phyloP scores from a whole-genome alignment of 2,329 filamentous ascomycete genomes.

The Decorospora gaudefroyi region DNA sequence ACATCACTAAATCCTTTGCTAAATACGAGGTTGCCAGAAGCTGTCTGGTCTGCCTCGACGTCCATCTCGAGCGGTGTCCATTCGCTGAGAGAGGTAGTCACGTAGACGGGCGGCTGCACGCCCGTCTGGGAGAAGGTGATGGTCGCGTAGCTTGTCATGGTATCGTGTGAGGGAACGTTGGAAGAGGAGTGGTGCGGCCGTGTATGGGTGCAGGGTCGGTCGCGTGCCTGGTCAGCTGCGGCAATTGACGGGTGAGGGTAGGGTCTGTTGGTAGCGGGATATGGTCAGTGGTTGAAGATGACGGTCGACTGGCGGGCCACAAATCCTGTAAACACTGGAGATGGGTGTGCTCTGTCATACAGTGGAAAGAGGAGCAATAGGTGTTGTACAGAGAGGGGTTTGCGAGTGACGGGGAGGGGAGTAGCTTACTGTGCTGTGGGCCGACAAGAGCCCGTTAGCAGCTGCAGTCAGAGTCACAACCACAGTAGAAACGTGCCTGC shows the following conservation, averaged over 20 bases:
- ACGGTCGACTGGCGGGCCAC: constrained; percentile 16
- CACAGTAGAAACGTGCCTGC: constrained; percentile 10
- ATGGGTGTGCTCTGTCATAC: constrained; percentile 26
- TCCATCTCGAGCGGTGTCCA: constrained; percentile 73
- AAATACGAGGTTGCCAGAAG: constrained; percentile 63
- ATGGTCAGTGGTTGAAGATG: constrained; percentile 37
- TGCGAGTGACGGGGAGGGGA: constrained; percentile 13
- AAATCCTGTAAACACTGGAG: constrained; percentile 24
- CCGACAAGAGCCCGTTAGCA: neutral
- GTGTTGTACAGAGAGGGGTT: constrained; percentile 22
- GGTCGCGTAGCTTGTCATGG: constrained; percentile 49
- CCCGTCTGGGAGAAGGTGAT: constrained; percentile 66
- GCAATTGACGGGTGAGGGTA: constrained; percentile 7
- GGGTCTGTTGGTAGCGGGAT: constrained; percentile 26
- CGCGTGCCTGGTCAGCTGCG: constrained; percentile 22
- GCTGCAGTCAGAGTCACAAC: constrained; percentile 9
- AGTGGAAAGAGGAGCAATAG: constrained; percentile 18
- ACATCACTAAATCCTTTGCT: constrained; percentile 60
- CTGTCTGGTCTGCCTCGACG: constrained; percentile 50
- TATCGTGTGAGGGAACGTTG: constrained; percentile 5
- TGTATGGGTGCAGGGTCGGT: constrained; percentile 14
- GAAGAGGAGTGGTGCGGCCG: constrained; percentile 4
- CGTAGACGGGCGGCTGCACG: constrained; percentile 67
- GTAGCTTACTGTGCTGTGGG: constrained; percentile 10
- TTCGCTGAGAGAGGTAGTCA: constrained; percentile 70